These are phyloP conservation scores for Lolium multiflorum DNA, from an alignment of 176 grass and related monocot species.

Conservation along the genomic window DNA sequence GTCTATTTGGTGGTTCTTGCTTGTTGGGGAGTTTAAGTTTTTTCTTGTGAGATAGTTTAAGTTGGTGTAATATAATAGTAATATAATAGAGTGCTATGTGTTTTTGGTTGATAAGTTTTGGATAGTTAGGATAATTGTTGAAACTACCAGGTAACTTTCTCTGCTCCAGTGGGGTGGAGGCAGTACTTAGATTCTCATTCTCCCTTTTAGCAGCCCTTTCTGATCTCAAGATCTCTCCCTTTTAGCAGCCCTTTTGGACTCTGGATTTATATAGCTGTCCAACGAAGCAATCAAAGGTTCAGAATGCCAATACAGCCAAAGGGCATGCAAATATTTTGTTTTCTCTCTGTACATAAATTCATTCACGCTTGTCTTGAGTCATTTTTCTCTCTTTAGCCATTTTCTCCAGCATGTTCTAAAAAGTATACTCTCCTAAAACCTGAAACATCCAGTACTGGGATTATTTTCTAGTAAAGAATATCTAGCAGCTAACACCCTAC, in stretches of 20 bases:
- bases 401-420: no score
- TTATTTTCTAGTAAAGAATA: background rate
- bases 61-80: background rate
- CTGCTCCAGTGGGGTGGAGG: background rate
- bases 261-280: conserved; percentile 8
- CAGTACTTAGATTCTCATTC: conserved; percentile 46
- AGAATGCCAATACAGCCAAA: background rate
- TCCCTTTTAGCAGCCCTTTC: conserved; percentile 6
- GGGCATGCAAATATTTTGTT: background rate
- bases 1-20: conserved; percentile 14
- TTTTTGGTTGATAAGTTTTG: conserved; percentile 34
- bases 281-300: background rate
- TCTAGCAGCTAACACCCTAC: background rate
- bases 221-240: background rate
- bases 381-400: no score
- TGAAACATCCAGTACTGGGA: background rate
- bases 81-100: background rate
- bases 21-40: conserved; percentile 33
- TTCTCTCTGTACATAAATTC: background rate
- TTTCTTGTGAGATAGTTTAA: background rate
- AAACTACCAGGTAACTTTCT: conserved; percentile 47
- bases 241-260: background rate
- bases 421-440: no score
- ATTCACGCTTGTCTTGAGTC: background rate
- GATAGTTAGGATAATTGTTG: conserved; percentile 50